phyloP scores from a whole-genome alignment of 1,284 basidiomycete species.

The Pseudozyma sp. region DNA sequence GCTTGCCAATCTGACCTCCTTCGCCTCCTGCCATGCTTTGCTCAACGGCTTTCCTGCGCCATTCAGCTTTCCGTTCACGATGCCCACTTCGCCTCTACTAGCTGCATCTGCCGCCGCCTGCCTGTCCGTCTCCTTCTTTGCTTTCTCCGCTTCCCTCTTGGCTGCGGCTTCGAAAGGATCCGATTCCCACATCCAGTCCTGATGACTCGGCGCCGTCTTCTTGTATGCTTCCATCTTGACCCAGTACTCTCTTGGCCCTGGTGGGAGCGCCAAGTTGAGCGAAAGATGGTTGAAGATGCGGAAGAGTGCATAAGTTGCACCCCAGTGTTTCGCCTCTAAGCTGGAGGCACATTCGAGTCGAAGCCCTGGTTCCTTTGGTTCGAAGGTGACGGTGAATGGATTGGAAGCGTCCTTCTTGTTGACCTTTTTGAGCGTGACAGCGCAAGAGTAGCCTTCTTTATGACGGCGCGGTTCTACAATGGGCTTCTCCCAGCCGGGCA shows the following conservation, averaged over 20 bases:
- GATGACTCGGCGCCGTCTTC: conserved; percentile 52
- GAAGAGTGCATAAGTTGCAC: conserved; percentile 68
- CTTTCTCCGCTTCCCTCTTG: conserved; percentile 59
- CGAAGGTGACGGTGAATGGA: conserved; percentile 58
- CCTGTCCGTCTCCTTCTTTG: conserved; percentile 47
- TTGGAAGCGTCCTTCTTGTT: conserved; percentile 66
- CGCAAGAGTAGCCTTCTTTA: conserved; percentile 57
- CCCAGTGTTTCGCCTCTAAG: conserved; percentile 67
- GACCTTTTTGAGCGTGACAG: conserved; percentile 62
- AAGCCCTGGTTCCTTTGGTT: conserved; percentile 63
- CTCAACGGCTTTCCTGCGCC: conserved; percentile 58
- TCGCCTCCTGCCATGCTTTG: conserved; percentile 77
- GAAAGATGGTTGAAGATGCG: conserved; percentile 64
- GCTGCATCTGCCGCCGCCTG: conserved; percentile 43
- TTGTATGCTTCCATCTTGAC: conserved; percentile 62
- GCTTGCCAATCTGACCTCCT: conserved; percentile 87
- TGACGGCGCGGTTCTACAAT: conserved; percentile 58
- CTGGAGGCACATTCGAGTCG: conserved; percentile 54
- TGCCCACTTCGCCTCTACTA: conserved; percentile 28
- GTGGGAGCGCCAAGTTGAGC: conserved; percentile 62
- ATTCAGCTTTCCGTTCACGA: conserved; percentile 42
- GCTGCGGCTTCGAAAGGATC: conserved; percentile 67
- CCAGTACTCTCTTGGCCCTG: conserved; percentile 68
- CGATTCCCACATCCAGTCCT: conserved; percentile 63
- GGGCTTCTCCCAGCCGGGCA: conserved; percentile 65